Conservation (phyloP, 2,329 filamentous ascomycete genomes). For the Aureobasidium pullulans region DNA sequence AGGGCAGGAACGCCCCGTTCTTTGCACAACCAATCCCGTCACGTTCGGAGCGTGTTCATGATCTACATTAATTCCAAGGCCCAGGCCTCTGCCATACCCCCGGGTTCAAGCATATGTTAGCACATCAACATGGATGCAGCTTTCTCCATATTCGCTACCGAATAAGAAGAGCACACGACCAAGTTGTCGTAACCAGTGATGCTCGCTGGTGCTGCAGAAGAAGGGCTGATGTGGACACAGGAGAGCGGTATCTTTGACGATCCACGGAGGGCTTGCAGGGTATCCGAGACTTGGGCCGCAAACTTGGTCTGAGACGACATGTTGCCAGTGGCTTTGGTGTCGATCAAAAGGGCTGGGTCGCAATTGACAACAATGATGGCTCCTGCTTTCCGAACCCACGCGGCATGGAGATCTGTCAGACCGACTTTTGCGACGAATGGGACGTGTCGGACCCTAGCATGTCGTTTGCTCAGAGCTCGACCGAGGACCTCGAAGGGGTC, state of each 20-base stretch:
- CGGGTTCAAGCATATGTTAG: not conserved
- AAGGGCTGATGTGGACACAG: not conserved
- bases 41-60: not conserved
- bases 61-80: not conserved
- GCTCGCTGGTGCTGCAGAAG: not conserved
- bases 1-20: not conserved
- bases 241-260: not conserved
- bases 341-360: conserved; percentile 21
- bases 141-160: not conserved
- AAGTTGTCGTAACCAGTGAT: conserved; percentile 1
- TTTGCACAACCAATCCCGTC: not conserved
- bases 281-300: conserved; percentile 14
- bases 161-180: conserved; percentile 10
- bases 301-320: conserved; percentile 21
- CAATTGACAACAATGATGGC: conserved; percentile 56
- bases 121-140: conserved; percentile 4
- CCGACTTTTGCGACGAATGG: conserved; percentile 60
- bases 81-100: not conserved
- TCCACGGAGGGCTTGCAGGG: not conserved
- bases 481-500: conserved; percentile 71
- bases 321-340: conserved; percentile 26
- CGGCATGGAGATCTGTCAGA: conserved; percentile 56
- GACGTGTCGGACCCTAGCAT: conserved; percentile 60
- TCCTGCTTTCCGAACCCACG: conserved; percentile 54
- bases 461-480: conserved; percentile 51